Evolutionary conservation across 2,329 filamentous ascomycete species (phyloP).

Genomic region (Claviceps spartinae): DNA sequence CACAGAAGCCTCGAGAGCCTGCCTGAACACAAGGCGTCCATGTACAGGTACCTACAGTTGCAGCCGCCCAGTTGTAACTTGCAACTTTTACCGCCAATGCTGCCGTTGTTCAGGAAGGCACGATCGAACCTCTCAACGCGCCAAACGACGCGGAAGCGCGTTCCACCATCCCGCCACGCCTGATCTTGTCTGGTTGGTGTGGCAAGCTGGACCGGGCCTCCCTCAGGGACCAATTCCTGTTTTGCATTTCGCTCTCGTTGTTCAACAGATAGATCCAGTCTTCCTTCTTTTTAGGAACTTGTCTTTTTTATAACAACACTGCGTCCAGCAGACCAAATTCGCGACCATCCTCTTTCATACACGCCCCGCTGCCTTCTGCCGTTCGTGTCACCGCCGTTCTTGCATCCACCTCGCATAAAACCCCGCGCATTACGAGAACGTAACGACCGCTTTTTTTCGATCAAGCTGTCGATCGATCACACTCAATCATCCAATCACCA

Average conservation of each 20-base stretch:
- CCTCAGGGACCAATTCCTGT: background rate
- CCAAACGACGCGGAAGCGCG: constrained; percentile 14
- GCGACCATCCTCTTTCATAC: constrained; percentile 1
- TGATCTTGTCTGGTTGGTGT: background rate
- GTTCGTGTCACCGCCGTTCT: constrained; percentile 3
- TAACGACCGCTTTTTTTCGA: background rate
- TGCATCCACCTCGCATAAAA: constrained; percentile 2
- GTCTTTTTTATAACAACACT: background rate
- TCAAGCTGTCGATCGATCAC: background rate
- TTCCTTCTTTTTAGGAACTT: background rate
- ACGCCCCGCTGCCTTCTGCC: constrained; percentile 3
- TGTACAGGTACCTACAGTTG: background rate
- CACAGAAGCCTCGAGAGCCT: no score
- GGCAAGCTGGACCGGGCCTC: background rate
- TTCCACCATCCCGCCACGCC: constrained; percentile 7
- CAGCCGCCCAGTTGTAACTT: background rate
- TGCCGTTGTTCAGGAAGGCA: background rate
- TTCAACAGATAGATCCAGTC: background rate
- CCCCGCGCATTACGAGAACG: background rate
- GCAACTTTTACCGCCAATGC: background rate
- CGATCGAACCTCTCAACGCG: constrained; percentile 18
- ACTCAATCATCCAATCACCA: background rate
- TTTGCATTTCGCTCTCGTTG: background rate
- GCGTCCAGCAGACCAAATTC: background rate
- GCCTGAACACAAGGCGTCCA: no score